Base-by-base conservation (phyloP, 2,329 filamentous ascomycete species). In the Sclerotinia sclerotiorum region DNA sequence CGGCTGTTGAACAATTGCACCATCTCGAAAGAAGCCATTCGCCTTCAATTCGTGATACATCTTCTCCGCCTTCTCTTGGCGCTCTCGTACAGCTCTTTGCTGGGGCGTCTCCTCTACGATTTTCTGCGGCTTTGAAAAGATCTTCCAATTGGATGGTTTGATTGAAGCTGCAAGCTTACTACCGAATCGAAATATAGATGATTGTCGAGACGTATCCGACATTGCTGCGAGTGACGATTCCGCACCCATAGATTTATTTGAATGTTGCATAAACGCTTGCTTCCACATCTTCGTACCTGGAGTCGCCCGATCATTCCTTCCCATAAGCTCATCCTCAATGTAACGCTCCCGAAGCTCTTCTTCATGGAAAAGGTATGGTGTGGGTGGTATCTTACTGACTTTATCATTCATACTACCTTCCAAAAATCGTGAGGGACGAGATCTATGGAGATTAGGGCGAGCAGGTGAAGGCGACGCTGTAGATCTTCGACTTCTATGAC, bases 321-420 rank as follows among this genome's bases (percentile, higher is more conserved):
- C 66, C 46, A 63, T 55, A 42, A 49, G 39, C 32, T 68, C 60
- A 29, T 70, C 67, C 46, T 63, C 60, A 13, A 72, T 70, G 60
- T 70, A 72, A 54, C 68, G 64, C 49, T 74, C 69, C 13, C 69
- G 66, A 35, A 69, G 35, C 27, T 73, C 70, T 19, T 75, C 72
- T 42, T 77, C 73, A 17, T 65, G 55, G 44, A 69, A 76, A 11
- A 76, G 67, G 49, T 76, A 78, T 54, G 73, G 67, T 46, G 65
- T 62, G 15, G 77, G 76, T 39, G 92, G 92, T 69, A 84, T 85
- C 69, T 87, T 84, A 75, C 90, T 94, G 44, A 86, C 83, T 72
- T 91, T 88, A 79, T 96, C 92, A 76, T 89, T 92, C 91, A 97
- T 94, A 75, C 90, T 94, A 52, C 90, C 93, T 80, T 97, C 93